Conservation (phyloP, 805 yeast genomes). For the Zygosaccharomyces pseudorouxii region DNA sequence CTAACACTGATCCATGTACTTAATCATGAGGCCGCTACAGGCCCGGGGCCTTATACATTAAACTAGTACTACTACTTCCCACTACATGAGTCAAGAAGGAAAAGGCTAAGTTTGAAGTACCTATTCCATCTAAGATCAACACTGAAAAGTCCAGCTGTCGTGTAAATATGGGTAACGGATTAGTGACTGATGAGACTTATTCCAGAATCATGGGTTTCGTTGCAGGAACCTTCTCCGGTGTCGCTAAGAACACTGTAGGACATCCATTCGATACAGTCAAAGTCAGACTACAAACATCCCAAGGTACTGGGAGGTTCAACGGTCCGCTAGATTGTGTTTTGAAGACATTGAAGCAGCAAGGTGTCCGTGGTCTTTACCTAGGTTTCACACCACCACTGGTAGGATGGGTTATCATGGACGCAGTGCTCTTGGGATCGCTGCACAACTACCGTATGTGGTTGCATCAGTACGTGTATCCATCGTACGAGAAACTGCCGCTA, state of each 20-base stretch:
- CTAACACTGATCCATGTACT: not conserved
- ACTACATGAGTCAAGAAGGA: not conserved
- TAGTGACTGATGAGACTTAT: slow-evolving; percentile 23
- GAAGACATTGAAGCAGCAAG: slow-evolving; percentile 71
- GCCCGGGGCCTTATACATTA: slow-evolving; percentile 10
- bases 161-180: slow-evolving; percentile 3
- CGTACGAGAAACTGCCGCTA: slow-evolving; percentile 63
- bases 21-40: slow-evolving; percentile 13
- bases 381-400: slow-evolving; percentile 91
- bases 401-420: slow-evolving; percentile 94
- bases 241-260: slow-evolving; percentile 83
- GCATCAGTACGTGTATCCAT: slow-evolving; percentile 56
- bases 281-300: slow-evolving; percentile 75
- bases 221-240: slow-evolving; percentile 86
- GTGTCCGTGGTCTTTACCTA: slow-evolving; percentile 72
- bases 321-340: slow-evolving; percentile 80
- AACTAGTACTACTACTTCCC: not conserved
- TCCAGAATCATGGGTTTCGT: slow-evolving; percentile 59
- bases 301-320: slow-evolving; percentile 55
- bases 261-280: slow-evolving; percentile 92
- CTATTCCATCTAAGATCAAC: not conserved
- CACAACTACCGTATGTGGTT: slow-evolving; percentile 69
- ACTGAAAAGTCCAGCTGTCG: not conserved
- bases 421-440: slow-evolving; percentile 82
- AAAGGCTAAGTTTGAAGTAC: not conserved